Evolutionary conservation across 2,329 filamentous ascomycete species (phyloP).

Genomic region (Microdochium paspali): DNA sequence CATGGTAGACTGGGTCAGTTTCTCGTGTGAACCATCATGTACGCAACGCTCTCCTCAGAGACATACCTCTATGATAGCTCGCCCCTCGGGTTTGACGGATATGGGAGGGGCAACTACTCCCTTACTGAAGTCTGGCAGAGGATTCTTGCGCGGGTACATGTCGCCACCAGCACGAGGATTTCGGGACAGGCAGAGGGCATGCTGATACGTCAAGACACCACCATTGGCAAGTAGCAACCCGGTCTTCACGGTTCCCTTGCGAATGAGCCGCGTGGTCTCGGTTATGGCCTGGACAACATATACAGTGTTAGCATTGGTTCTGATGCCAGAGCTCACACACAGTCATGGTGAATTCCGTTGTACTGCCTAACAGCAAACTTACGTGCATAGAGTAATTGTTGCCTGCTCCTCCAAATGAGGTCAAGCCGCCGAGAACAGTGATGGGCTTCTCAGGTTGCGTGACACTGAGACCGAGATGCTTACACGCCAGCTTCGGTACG

Average conservation of each 20-base stretch:
- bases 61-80: background rate
- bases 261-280: slow-evolving; percentile 44
- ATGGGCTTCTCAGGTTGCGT: slow-evolving; percentile 36
- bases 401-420: slow-evolving; percentile 60
- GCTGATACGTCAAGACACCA: slow-evolving; percentile 55
- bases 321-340: no score
- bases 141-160: background rate
- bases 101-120: background rate
- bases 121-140: background rate
- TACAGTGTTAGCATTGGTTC: background rate
- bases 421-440: slow-evolving; percentile 55
- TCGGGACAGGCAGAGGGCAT: slow-evolving; percentile 48
- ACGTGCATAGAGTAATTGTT: slow-evolving; percentile 63
- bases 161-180: slow-evolving; percentile 17
- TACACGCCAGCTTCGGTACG: slow-evolving; percentile 55
- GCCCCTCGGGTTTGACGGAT: background rate
- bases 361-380: background rate
- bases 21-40: background rate
- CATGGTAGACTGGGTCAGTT: no score
- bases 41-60: background rate
- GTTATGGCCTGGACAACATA: slow-evolving; percentile 28
- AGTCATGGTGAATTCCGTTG: no score
- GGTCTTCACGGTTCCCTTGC: slow-evolving; percentile 30
- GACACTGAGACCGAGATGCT: slow-evolving; percentile 46
- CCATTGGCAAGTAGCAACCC: slow-evolving; percentile 58